Conservation (phyloP, 345 rosid species). For the Populus nigra region DNA sequence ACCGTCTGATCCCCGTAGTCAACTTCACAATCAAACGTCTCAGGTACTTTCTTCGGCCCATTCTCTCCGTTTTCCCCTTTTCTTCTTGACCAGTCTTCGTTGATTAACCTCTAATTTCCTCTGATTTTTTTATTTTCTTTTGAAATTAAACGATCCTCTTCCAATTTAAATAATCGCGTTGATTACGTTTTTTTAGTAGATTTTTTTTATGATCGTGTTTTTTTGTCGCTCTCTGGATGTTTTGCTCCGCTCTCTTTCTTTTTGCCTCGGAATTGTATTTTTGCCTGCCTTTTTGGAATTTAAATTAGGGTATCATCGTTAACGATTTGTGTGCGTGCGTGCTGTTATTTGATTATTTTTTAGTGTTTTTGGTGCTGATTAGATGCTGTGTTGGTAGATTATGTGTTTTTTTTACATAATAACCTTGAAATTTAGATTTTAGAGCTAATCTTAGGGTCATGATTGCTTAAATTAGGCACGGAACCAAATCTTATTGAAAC, state of each 20-base stretch:
- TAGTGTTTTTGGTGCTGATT: neutral
- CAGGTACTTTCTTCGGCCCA: constrained; percentile 5
- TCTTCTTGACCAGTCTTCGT: neutral
- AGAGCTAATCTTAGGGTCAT: neutral
- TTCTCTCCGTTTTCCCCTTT: neutral
- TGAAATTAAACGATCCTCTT: neutral
- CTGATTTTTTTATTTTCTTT: neutral
- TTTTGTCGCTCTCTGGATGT: neutral
- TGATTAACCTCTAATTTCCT: neutral
- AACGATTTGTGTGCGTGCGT: neutral
- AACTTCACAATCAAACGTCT: constrained; percentile 8
- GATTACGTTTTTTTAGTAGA: neutral
- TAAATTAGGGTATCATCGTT: neutral
- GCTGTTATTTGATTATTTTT: neutral
- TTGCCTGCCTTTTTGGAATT: neutral
- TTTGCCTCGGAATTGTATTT: neutral
- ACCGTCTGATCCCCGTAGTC: constrained; percentile 12
- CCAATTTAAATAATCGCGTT: neutral
- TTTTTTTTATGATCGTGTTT: neutral
- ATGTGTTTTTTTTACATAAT: neutral
- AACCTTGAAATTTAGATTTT: neutral
- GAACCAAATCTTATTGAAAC: neutral
- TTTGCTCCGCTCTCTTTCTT: neutral
- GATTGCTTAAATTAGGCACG: neutral
- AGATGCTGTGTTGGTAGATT: neutral